Evolutionary conservation across 2,329 filamentous ascomycete species (phyloP).

Genomic region (Talaromyces sp.): DNA sequence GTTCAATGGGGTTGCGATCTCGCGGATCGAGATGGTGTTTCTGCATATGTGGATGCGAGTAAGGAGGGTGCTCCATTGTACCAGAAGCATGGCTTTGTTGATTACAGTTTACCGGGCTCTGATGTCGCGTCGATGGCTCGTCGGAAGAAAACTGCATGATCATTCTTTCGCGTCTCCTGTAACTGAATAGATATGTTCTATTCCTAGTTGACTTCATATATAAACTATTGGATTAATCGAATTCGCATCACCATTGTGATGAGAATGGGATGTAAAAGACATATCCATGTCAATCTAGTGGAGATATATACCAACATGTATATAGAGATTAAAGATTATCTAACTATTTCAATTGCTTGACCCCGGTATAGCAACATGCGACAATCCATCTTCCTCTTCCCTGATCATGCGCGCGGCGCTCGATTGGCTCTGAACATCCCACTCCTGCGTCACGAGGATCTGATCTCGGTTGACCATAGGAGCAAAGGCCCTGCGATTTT

Average conservation of each 20-base stretch:
- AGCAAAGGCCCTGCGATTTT: constrained; percentile 8
- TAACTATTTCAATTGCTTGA: constrained; percentile 10
- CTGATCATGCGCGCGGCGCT: constrained; percentile 23
- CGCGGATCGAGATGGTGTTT: constrained; percentile 32
- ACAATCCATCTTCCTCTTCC: constrained; percentile 9
- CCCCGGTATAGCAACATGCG: constrained; percentile 1
- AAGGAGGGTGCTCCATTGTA: constrained; percentile 37
- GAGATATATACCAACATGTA: not conserved
- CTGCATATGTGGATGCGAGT: constrained; percentile 40
- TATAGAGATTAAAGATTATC: not conserved
- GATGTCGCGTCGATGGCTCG: constrained; percentile 14
- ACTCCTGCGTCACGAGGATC: constrained; percentile 18
- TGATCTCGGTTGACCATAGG: constrained; percentile 11
- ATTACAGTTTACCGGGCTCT: constrained; percentile 22
- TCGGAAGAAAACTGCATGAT: constrained; percentile 18
- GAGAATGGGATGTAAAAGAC: constrained; percentile 2
- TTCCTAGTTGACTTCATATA: constrained; percentile 8
- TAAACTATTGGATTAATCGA: constrained; percentile 2
- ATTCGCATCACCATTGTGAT: constrained; percentile 5
- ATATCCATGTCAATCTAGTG: constrained; percentile 8
- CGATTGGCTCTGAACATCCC: constrained; percentile 22
- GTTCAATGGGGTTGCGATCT: constrained; percentile 39
- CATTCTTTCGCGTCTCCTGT: not conserved
- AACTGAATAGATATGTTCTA: not conserved
- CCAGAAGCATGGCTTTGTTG: constrained; percentile 39